These are phyloP conservation scores for Cercophora newfieldiana DNA, from an alignment of 495 filamentous ascomycete species.

Conservation along the genomic window DNA sequence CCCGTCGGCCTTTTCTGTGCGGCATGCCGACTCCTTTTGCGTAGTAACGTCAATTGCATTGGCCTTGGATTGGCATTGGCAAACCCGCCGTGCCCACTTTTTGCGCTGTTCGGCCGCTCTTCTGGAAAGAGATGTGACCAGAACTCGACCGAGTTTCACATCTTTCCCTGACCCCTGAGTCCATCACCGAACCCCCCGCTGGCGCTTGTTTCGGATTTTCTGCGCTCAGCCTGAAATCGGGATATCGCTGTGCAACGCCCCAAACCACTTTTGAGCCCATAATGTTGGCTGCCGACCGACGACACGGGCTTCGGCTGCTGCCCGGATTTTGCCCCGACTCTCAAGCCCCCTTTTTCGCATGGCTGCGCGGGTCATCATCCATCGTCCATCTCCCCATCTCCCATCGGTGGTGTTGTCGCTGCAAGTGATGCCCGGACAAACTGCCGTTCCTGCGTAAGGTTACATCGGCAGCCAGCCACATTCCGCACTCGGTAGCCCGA, in stretches of 20 bases:
- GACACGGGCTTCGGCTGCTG: background rate
- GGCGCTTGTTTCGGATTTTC: slow-evolving; percentile 35
- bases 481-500: background rate
- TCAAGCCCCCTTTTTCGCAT: background rate
- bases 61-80: too few relatives aligned
- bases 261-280: background rate
- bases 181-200: slow-evolving; percentile 14
- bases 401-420: background rate
- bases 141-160: slow-evolving; percentile 26
- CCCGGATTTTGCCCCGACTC: slow-evolving; percentile 1
- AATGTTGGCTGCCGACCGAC: background rate
- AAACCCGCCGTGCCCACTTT: background rate
- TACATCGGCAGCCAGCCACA: slow-evolving; percentile 16
- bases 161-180: slow-evolving; percentile 23
- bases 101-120: slow-evolving; percentile 5
- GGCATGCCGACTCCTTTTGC: background rate
- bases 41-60: background rate
- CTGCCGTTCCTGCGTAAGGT: slow-evolving; percentile 23
- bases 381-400: too few relatives aligned
- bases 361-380: background rate
- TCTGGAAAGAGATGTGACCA: slow-evolving; percentile 35
- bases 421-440: background rate
- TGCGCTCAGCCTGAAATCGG: slow-evolving; percentile 20
- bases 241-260: slow-evolving; percentile 8
- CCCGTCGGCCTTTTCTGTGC: background rate